Conservation (phyloP, 2,329 filamentous ascomycete genomes). For the Botrytis fragariae region DNA sequence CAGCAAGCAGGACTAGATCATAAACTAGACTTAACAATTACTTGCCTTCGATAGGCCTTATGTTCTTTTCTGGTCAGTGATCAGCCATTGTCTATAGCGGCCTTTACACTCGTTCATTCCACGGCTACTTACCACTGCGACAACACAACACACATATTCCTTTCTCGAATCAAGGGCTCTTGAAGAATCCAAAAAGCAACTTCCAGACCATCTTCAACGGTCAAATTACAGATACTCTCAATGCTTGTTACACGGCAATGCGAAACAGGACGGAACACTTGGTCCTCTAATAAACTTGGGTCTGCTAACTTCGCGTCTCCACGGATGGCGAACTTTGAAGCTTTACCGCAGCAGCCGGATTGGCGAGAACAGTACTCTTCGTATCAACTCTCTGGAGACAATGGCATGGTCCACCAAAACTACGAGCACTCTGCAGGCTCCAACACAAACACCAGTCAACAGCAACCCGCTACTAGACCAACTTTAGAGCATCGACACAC, state of each 20-base stretch:
- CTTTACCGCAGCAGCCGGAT: conserved; percentile 39
- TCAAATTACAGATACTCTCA: conserved; percentile 34
- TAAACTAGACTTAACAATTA: conserved; percentile 23
- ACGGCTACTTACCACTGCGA: conserved; percentile 27
- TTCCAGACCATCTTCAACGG: conserved; percentile 16
- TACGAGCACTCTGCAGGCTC: conserved; percentile 34
- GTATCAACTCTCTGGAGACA: conserved; percentile 36
- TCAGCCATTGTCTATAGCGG: conserved; percentile 30
- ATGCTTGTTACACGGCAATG: conserved; percentile 42
- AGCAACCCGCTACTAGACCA: conserved; percentile 28
- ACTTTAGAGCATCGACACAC: conserved; percentile 37
- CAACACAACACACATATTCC: not conserved
- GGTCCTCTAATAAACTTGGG: conserved; percentile 41
- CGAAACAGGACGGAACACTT: conserved; percentile 41
- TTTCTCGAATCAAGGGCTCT: conserved; percentile 17
- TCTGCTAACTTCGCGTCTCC: conserved; percentile 37
- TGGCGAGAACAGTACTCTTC: conserved; percentile 40
- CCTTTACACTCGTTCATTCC: conserved; percentile 37
- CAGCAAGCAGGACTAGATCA: conserved; percentile 21
- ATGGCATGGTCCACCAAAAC: conserved; percentile 31
- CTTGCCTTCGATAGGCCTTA: conserved; percentile 32
- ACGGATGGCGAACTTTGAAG: conserved; percentile 42
- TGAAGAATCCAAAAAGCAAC: conserved; percentile 4
- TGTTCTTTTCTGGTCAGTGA: conserved; percentile 36
- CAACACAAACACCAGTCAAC: conserved; percentile 30